Evolutionary conservation across 2,329 filamentous ascomycete species (phyloP), one percentile per base, ranked within the genome.

Genomic region (Pseudogymnoascus sp.): DNA sequence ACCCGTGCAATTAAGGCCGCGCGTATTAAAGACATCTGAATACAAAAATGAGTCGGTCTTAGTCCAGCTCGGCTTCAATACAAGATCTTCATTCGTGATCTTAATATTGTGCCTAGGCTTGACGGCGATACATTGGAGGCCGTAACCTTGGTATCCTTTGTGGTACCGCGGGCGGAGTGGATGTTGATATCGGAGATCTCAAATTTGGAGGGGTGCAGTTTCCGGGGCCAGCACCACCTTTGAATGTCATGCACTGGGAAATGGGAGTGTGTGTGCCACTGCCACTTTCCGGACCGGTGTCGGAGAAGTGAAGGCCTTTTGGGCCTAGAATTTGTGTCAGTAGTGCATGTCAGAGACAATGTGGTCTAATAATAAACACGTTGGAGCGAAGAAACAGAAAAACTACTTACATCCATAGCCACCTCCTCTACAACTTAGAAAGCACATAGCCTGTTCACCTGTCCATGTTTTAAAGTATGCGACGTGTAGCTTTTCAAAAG

Each of bases 401-500:
- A 18, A 1, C 14, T 8, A 67, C 71, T 65, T 66, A 75, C 74
- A 77, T 5, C 80, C 80, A 0, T 77, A 68, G 1, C 80, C 80
- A 1, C 79, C 80, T 3, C 80, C 80, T 0, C 79, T 79, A 11
- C 80, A 79, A 56, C 82, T 82, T 0, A 79, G 79, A 1, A 78
- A 77, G 59, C 77, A 78, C 7, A 78, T 75, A 6, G 73, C 73
- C 28, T 73, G 74, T 7, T 78, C 75, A 21, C 75, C 77, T 0
- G 79, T 81, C 79, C 79, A 82, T 0, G 78, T 82, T 68, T 82
- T 82, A 64, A 81, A 69, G 65, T 79, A 79, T 36, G 73, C 75
- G 0, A 75, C 74, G 62, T 79, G 74, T 0, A 74, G 62, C 1
- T 75, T 78, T 6, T n/a, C 3, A 3, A 5, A 12, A 23, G 7